Conservation (phyloP, 2,329 filamentous ascomycete species). For the Trichoderma cornu-damae region DNA sequence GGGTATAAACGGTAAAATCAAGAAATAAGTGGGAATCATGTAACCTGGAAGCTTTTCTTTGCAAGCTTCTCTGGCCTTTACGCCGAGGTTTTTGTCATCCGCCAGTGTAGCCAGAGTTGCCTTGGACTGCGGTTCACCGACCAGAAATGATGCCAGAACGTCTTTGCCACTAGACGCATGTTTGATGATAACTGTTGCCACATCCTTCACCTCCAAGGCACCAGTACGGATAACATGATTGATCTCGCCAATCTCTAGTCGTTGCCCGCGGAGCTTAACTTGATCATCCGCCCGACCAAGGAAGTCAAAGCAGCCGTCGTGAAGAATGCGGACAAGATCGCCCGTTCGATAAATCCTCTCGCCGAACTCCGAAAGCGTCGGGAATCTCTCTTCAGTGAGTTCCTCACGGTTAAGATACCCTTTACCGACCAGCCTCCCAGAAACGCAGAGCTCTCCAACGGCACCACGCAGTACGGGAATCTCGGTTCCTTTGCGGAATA, state of each 20-base stretch:
- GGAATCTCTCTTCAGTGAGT: slow-evolving; percentile 74
- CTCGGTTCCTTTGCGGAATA: slow-evolving; percentile 65
- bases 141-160: slow-evolving; percentile 72
- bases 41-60: slow-evolving; percentile 67
- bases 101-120: slow-evolving; percentile 24
- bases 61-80: slow-evolving; percentile 57
- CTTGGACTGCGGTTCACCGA: slow-evolving; percentile 19
- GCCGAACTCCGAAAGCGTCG: slow-evolving; percentile 50
- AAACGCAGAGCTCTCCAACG: slow-evolving; percentile 83
- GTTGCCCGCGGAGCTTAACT: slow-evolving; percentile 83
- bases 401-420: slow-evolving; percentile 78
- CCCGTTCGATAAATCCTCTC: slow-evolving; percentile 80
- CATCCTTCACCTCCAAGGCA: slow-evolving; percentile 56
- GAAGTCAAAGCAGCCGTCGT: slow-evolving; percentile 81
- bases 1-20: slow-evolving; percentile 66
- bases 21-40: slow-evolving; percentile 84
- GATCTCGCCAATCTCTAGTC: slow-evolving; percentile 87
- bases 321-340: slow-evolving; percentile 75
- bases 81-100: slow-evolving; percentile 38
- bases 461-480: slow-evolving; percentile 69
- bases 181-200: slow-evolving; percentile 68
- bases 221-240: slow-evolving; percentile 71
- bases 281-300: slow-evolving; percentile 85
- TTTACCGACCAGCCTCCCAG: slow-evolving; percentile 79
- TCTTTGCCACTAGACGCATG: slow-evolving; percentile 71